Evolutionary conservation across 2,329 filamentous ascomycete genomes (phyloP), one percentile per base, ranked within the genome.

Genomic region (Xylaria sp.): DNA sequence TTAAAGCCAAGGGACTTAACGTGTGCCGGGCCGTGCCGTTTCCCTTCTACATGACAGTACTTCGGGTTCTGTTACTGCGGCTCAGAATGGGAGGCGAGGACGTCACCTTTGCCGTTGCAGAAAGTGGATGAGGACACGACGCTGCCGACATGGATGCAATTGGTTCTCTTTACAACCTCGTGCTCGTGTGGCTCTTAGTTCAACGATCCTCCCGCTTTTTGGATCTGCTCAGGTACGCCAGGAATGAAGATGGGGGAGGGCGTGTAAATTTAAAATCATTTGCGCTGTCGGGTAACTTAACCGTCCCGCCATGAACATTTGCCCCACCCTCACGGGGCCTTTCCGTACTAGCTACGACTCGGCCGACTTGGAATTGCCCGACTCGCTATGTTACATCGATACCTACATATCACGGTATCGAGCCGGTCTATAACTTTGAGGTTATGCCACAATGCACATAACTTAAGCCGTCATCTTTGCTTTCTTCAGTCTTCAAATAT

Each of bases 21-120:
- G 28, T 61, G 1, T 62, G 59, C 23, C 52, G 63, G 25, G 63
- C 23, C 37, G 59, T 54, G 28, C 63, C 63, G 6, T 65, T 65
- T 23, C 63, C 50, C 37, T 65, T 65, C 46, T 65, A 65, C 52
- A 37, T 65, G n/a, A 41, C 63, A 39, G 31, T 39, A 10, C 39
- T 65, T 28, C 37, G 63, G 44, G 63, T 37, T n/a, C 41, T 65
- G 9, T 46, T 65, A n/a, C 37, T 65, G 39, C 54, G 63, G 13
- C 56, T 58, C 44, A 59, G 54, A 8, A 25, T 50, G 8, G 52
- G 25, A 10, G 63, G 23, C 2, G 52, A 59, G 13, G 63, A 65
- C 31, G n/a, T 65, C 23, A 48, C 54, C 20, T 31, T 65, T 10
- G 52, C 54, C 37, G n/a, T 65, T 15, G 52, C 52, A 4, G 52